A percentile compares a stretch with the other conserved stretches of the same genome.
These are phyloP conservation scores for Tagetes patula DNA, from an alignment of 129 eudicot species.

Conservation along the genomic window DNA sequence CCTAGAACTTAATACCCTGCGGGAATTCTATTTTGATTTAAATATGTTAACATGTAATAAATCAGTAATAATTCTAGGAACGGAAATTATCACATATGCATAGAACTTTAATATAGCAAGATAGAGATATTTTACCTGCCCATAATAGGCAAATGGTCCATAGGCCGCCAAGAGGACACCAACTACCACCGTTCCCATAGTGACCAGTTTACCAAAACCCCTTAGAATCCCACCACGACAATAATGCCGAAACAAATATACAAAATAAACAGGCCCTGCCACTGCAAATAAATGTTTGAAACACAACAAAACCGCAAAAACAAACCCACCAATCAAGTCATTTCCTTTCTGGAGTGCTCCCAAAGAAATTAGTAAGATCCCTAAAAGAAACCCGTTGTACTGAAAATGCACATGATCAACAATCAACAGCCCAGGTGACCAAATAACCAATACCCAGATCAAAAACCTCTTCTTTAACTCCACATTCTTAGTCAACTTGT, in stretches of 20 bases:
- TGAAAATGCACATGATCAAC: conserved; percentile 96
- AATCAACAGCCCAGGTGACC: conserved; percentile 77
- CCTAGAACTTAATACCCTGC: neutral
- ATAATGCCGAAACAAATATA: conserved; percentile 80
- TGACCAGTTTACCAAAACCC: conserved; percentile 71
- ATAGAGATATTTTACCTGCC: conserved; percentile 54
- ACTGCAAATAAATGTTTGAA: conserved; percentile 88
- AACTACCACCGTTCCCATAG: conserved; percentile 65
- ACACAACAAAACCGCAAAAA: conserved; percentile 74
- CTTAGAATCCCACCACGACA: conserved; percentile 65
- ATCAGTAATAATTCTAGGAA: neutral
- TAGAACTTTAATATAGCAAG: neutral
- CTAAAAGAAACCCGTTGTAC: conserved; percentile 87
- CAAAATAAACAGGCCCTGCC: conserved; percentile 89
- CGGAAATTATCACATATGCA: neutral
- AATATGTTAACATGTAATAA: neutral
- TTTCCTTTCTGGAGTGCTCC: conserved; percentile 59
- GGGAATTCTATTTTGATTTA: neutral
- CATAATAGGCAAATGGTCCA: conserved; percentile 84
- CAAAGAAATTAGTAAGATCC: conserved; percentile 61
- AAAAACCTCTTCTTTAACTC: conserved; percentile 39
- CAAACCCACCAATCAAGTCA: conserved; percentile 84
- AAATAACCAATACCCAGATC: conserved; percentile 74
- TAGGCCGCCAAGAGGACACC: conserved; percentile 72
- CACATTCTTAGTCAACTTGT: conserved; percentile 40